Base-by-base conservation (phyloP, 2,329 filamentous ascomycete genomes). In the Biscogniauxia mediterranea region DNA sequence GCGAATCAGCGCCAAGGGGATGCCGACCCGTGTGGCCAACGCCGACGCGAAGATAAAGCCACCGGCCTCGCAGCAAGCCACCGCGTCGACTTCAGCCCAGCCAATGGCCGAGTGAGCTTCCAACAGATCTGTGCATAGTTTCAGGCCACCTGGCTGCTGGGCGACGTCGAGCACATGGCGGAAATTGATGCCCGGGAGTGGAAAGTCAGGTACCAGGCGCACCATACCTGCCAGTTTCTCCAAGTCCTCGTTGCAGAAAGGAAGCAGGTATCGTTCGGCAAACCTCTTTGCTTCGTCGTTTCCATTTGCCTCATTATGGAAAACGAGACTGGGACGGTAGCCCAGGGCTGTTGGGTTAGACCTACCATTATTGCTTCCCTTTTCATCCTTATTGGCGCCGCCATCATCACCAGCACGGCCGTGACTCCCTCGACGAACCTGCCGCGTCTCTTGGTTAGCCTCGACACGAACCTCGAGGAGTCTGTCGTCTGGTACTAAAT, bases 161-260 rank as follows among this genome's bases (percentile, higher is more conserved):
- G 76, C 64, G 61, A 89, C 85, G 66, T 75, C 75, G 53, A 89
- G 81, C 1, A 89, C 78, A 61, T 89, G 83, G 55, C 80, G 83
- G 69, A 88, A 89, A 3, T 80, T 68, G 65, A 87, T 80, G 19
- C 76, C 80, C 0, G 61, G 71, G 3, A 74, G 74, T 65, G 85
- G 85, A 70, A 85, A 87, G 70, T 82, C 67, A 23, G 79, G 76
- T 42, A 83, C 68, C 5, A 61, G 19, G 28, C 73, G 77, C 15
- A 86, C 80, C 83, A 88, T 85, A 26, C 71, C 59, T 25, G 73
- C 72, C 1, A 89, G 76, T 57, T 69, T 74, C 57, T 79, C 69
- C 17, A 86, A 62, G 55, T 83, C 78, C 1, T 77, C 62, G 61
- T 81, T 64, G 23, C 85, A 52, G 62, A 83, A 80, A 3, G 78